Evolutionary conservation across 2,329 filamentous ascomycete genomes (phyloP), one percentile per base, ranked within the genome.

Genomic region (Amauroascus niger): DNA sequence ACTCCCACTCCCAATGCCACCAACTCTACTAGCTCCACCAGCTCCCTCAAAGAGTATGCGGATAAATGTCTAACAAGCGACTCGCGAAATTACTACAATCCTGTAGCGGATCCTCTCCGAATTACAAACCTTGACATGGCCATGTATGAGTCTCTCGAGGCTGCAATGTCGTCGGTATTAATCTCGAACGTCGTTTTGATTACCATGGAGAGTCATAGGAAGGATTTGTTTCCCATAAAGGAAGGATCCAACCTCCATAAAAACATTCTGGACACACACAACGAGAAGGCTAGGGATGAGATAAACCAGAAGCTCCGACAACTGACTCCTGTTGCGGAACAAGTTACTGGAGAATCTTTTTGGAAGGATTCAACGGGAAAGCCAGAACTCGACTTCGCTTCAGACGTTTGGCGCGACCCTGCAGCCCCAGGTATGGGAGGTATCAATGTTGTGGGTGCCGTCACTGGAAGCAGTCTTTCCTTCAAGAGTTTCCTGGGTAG

Each of bases 401-500:
- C 50, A 1, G 53, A 49, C 7, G 28, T 54, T 14, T 65, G 64
- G 63, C 50, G 58, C 28, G 60, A 64, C 44, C 33, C 54, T 3
- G 53, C 60, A 5, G 58, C 49, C n/a, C 53, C 59, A 24, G 63
- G 57, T 28, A 65, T 66, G 63, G 65, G 65, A 4, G 63, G 65
- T 1, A 60, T 67, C 49, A 66, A 64, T 40, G 54, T 66, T 3
- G 53, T 62, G n/a, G 64, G 64, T 11, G 53, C 65, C 4, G 24
- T 64, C 0, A 66, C 65, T 13, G 64, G 62, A 22, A 66, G 64
- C 53, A 66, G 54, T 48, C 55, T 67, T 18, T 67, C 65, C 1
- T 63, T 66, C 56, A 67, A 67, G 49, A 67, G 65, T 20, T 61
- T 63, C 6, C 30, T 67, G 1, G 58, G 63, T 37, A 66, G 65